phyloP scores from a whole-genome alignment of 805 yeast genomes.

The Phaffomyces antillensis region DNA sequence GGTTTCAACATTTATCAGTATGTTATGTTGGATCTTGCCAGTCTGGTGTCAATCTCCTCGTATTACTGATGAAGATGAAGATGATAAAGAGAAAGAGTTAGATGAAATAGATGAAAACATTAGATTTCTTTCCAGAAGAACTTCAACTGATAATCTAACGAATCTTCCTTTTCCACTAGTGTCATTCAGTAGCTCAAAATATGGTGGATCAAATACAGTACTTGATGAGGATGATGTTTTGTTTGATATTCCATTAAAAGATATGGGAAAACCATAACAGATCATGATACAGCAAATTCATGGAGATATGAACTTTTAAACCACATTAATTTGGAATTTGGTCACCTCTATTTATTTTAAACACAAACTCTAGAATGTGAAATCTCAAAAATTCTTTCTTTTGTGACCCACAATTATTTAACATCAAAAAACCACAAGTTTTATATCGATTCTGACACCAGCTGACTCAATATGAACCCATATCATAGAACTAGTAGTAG shows the following conservation, averaged over 20 bases:
- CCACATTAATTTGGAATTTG: too few species aligned
- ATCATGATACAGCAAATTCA: neutral
- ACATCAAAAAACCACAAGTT: neutral
- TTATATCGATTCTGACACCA: too few species aligned
- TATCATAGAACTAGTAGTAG: neutral
- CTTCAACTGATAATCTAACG: neutral
- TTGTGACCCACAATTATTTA: neutral
- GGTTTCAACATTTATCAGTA: constrained; percentile 12
- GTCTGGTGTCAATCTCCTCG: constrained; percentile 49
- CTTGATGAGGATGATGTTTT: neutral
- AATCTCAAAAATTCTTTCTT: neutral
- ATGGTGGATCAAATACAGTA: neutral
- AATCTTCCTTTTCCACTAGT: neutral
- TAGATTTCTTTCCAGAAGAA: neutral
- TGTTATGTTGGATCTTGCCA: constrained; percentile 34
- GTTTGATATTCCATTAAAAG: constrained; percentile 4
- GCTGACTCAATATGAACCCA: neutral
- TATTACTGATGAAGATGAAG: constrained; percentile 2
- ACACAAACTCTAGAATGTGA: neutral
- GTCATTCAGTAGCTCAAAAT: neutral
- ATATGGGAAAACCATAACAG: neutral
- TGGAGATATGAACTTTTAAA: too few species aligned
- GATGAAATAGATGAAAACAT: neutral
- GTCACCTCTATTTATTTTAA: neutral
- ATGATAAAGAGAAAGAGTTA: neutral